Conservation (phyloP, 768 basidiomycete species). For the Mycena venus region DNA sequence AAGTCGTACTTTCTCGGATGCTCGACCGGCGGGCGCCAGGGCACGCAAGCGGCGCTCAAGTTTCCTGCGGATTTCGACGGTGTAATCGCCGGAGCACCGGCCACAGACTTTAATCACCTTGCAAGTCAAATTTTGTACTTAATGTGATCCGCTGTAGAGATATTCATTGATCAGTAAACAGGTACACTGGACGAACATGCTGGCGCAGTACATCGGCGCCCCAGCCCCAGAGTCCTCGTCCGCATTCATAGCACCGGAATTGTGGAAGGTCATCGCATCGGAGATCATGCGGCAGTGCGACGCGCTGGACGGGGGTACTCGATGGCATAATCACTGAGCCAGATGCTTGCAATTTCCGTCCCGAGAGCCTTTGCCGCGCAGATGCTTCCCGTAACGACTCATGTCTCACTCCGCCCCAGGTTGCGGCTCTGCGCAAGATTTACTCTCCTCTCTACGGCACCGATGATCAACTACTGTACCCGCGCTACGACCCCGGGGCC, state of each 20-base stretch:
- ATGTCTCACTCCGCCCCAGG: slow-evolving; percentile 37
- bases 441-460: slow-evolving; percentile 36
- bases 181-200: slow-evolving; percentile 17
- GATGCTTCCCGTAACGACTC: not conserved
- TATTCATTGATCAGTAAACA: too few relatives aligned
- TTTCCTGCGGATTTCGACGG: slow-evolving; percentile 46
- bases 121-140: too few relatives aligned
- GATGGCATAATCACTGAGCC: slow-evolving; percentile 43
- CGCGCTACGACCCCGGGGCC: slow-evolving; percentile 32
- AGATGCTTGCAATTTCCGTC: slow-evolving; percentile 38
- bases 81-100: slow-evolving; percentile 42
- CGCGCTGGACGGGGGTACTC: slow-evolving; percentile 35
- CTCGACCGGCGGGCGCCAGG: slow-evolving; percentile 45
- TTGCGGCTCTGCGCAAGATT: slow-evolving; percentile 36
- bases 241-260: slow-evolving; percentile 27
- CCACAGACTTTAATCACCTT: slow-evolving; percentile 30
- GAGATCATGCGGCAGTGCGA: slow-evolving; percentile 32
- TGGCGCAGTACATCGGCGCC: slow-evolving; percentile 17
- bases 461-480: slow-evolving; percentile 29
- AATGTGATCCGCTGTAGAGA: too few relatives aligned
- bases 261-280: slow-evolving; percentile 37
- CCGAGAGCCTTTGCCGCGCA: slow-evolving; percentile 31
- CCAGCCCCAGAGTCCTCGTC: slow-evolving; percentile 19
- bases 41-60: slow-evolving; percentile 36
- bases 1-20: slow-evolving; percentile 45